Percentiles rank a stretch among this genome's conserved stretches.
phyloP scores from a whole-genome alignment of 2,329 filamentous ascomycete species.

The Setomelanomma holmii region DNA sequence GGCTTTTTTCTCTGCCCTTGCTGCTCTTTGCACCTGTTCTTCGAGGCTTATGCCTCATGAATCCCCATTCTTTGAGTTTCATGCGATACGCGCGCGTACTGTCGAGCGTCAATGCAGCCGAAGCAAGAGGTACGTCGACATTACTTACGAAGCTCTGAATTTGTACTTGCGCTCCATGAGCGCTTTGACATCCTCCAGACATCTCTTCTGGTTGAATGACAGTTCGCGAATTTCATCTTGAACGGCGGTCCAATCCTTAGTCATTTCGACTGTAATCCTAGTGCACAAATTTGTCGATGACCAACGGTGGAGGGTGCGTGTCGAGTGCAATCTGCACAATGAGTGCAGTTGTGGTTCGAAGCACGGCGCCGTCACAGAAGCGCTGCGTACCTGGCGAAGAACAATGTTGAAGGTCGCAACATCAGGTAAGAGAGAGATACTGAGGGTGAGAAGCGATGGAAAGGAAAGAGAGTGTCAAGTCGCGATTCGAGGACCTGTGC shows the following conservation, averaged over 20 bases:
- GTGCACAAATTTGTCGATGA: too few species aligned
- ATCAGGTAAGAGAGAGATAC: too few species aligned
- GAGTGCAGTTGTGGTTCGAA: too few species aligned
- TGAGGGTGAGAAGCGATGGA: too few species aligned
- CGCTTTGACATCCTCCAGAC: conserved; percentile 41
- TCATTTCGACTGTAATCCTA: conserved; percentile 26
- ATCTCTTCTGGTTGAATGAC: conserved; percentile 43
- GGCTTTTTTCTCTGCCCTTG: conserved; percentile 1
- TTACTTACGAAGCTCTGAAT: conserved; percentile 47
- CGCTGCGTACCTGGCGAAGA: too few species aligned
- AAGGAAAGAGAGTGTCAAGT: too few species aligned
- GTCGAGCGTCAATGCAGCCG: neutral
- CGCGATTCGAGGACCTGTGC: too few species aligned
- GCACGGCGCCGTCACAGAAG: too few species aligned
- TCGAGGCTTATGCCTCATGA: conserved; percentile 32
- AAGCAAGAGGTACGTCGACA: too few species aligned
- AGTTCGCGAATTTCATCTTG: conserved; percentile 42
- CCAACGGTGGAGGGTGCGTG: too few species aligned
- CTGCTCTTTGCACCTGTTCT: conserved; percentile 7
- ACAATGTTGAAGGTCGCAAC: too few species aligned
- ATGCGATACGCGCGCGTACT: conserved; percentile 47
- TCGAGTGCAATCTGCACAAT: too few species aligned
- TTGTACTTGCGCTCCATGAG: conserved; percentile 42
- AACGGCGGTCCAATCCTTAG: conserved; percentile 40
- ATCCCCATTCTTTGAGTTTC: conserved; percentile 48